Evolutionary conservation across 2,329 filamentous ascomycete species (phyloP).

Genomic region (Coniosporium tulheliwenetii): DNA sequence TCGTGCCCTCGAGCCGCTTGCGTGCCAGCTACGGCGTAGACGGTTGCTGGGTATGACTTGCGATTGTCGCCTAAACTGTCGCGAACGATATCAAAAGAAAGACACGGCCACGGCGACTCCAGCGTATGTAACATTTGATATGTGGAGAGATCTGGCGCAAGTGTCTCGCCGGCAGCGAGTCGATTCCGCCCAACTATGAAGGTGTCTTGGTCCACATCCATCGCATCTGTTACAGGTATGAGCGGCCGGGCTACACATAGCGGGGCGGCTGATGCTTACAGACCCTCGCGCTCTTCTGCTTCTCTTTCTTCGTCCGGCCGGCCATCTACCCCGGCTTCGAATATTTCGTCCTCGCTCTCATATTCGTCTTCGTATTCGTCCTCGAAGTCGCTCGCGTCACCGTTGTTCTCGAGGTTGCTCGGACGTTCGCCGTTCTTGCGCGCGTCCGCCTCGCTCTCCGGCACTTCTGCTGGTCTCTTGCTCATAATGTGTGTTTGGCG

Average conservation of each 20-base stretch:
- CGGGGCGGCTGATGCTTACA: slow-evolving; percentile 7
- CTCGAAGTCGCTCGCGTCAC: slow-evolving; percentile 59
- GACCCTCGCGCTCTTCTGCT: slow-evolving; percentile 66
- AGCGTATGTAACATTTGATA: slow-evolving; percentile 97
- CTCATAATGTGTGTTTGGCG: slow-evolving; percentile 28
- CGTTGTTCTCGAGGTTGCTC: slow-evolving; percentile 24
- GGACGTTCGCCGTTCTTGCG: slow-evolving; percentile 48
- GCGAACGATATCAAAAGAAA: slow-evolving; percentile 84
- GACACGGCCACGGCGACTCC: slow-evolving; percentile 88
- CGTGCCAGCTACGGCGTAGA: slow-evolving; percentile 89
- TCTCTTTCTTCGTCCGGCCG: slow-evolving; percentile 84
- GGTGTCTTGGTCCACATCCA: slow-evolving; percentile 87
- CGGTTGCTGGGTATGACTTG: slow-evolving; percentile 84
- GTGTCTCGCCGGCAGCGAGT: slow-evolving; percentile 76
- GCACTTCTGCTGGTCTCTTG: slow-evolving; percentile 41
- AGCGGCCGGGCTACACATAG: neutral
- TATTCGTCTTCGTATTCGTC: slow-evolving; percentile 91
- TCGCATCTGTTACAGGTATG: slow-evolving; percentile 41
- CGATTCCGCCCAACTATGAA: slow-evolving; percentile 94
- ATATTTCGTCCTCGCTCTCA: slow-evolving; percentile 81
- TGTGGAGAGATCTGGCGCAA: slow-evolving; percentile 81
- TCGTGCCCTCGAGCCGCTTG: slow-evolving; percentile 64
- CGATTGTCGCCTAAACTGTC: slow-evolving; percentile 79
- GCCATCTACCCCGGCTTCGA: slow-evolving; percentile 89
- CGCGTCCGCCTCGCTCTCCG: slow-evolving; percentile 31